A percentile compares a stretch with the other conserved stretches of the same genome.
phyloP scores from a whole-genome alignment of 257 asterid genomes.

The Solanum sparsipilum region DNA sequence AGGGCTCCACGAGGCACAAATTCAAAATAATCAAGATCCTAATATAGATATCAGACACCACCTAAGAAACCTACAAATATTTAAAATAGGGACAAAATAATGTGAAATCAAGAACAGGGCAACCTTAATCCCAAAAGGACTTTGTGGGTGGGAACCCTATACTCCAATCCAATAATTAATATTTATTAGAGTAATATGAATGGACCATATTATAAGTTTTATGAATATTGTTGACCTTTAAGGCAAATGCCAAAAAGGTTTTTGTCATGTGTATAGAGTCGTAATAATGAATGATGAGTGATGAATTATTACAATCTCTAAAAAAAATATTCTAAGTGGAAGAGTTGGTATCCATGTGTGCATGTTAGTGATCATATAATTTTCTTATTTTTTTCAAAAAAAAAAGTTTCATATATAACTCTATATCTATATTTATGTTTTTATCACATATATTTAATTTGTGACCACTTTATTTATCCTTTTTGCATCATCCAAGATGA shows the following conservation, averaged over 20 bases:
- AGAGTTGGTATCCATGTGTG: constrained; percentile 18
- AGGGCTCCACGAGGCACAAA: neutral
- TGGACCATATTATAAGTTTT: neutral
- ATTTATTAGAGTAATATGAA: neutral
- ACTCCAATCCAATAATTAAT: neutral
- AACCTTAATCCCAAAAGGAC: neutral
- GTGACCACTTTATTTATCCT: neutral
- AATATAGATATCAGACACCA: neutral
- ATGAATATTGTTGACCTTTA: constrained; percentile 16
- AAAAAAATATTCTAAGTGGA: neutral
- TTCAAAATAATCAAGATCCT: neutral
- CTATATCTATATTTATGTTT: neutral
- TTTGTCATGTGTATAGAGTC: constrained; percentile 10
- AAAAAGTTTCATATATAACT: neutral
- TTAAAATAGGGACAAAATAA: neutral
- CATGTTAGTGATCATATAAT: constrained; percentile 1
- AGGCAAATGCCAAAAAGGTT: constrained; percentile 18
- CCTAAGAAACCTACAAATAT: neutral
- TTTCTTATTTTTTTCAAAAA: neutral
- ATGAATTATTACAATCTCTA: neutral
- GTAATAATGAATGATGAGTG: constrained; percentile 10
- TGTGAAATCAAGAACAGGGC: neutral
- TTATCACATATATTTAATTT: neutral
- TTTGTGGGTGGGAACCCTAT: neutral
- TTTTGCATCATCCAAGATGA: constrained; percentile 5